Percentiles rank a stretch among this genome's conserved stretches.
Evolutionary conservation across 768 basidiomycete species (phyloP).

Genomic region (Trametopsis cervina): DNA sequence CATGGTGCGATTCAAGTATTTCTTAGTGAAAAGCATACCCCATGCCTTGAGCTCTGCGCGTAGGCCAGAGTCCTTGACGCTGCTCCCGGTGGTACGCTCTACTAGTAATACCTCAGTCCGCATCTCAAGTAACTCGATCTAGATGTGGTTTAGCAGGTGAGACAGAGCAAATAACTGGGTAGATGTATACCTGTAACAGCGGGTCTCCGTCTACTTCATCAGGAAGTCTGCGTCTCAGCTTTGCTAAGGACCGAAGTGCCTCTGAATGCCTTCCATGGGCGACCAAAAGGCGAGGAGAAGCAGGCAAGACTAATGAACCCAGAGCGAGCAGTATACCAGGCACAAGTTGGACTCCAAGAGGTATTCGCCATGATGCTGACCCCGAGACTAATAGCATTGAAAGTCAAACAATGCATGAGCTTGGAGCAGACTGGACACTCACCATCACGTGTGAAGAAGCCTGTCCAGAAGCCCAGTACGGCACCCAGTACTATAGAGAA

Average conservation of each 20-base stretch:
- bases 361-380: slow-evolving; percentile 71
- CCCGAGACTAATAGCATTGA: slow-evolving; percentile 39
- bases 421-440: slow-evolving; percentile 16
- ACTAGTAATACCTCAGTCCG: slow-evolving; percentile 55
- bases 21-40: slow-evolving; percentile 46
- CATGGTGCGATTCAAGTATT: slow-evolving; percentile 54
- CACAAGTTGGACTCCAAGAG: slow-evolving; percentile 62
- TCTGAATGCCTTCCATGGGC: slow-evolving; percentile 49
- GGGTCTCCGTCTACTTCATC: slow-evolving; percentile 45
- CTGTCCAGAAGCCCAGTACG: slow-evolving; percentile 79
- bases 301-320: slow-evolving; percentile 53
- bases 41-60: slow-evolving; percentile 39
- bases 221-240: slow-evolving; percentile 40
- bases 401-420: not conserved
- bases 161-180: not conserved
- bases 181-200: slow-evolving; percentile 37
- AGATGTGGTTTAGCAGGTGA: not conserved
- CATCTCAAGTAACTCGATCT: slow-evolving; percentile 78
- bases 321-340: slow-evolving; percentile 62
- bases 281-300: slow-evolving; percentile 56
- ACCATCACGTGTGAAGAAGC: slow-evolving; percentile 65
- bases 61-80: slow-evolving; percentile 7
- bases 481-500: slow-evolving; percentile 77
- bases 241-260: slow-evolving; percentile 50
- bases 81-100: slow-evolving; percentile 23